Evolutionary conservation across 495 filamentous ascomycete genomes (phyloP).

Genomic region (Pseudevernia furfuracea): DNA sequence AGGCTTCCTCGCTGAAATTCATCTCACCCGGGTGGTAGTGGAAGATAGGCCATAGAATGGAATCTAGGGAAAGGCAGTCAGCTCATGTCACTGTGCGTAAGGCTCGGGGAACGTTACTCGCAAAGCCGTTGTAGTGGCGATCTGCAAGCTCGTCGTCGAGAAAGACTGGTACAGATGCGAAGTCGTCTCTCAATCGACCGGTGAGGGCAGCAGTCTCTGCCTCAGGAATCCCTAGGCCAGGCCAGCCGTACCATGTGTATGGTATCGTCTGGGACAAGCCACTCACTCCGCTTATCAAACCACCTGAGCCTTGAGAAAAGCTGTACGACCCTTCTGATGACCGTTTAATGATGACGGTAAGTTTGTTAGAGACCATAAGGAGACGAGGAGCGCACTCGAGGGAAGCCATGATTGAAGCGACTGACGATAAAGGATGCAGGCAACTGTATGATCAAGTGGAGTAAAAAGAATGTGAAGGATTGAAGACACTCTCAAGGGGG

Average conservation of each 20-base stretch:
- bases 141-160: conserved; percentile 73
- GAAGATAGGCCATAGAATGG: conserved; percentile 90
- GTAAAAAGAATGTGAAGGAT: background rate
- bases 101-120: conserved; percentile 50
- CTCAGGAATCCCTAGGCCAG: conserved; percentile 76
- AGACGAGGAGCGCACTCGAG: conserved; percentile 34
- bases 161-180: conserved; percentile 68
- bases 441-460: background rate
- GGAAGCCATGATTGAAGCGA: conserved; percentile 3
- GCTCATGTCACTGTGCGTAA: background rate
- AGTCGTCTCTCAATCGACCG: conserved; percentile 61
- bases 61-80: conserved; percentile 49
- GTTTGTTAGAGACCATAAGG: conserved; percentile 84
- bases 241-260: conserved; percentile 98
- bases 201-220: conserved; percentile 55
- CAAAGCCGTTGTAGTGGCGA: conserved; percentile 79
- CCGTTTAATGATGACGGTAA: conserved; percentile 92
- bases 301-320: conserved; percentile 92
- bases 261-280: conserved; percentile 84
- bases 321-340: conserved; percentile 74
- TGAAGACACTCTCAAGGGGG: background rate
- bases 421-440: background rate
- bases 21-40: conserved; percentile 95
- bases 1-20: conserved; percentile 76
- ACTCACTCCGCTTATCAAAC: conserved; percentile 82